Evolutionary conservation across 306 rosid genomes (phyloP).

Genomic region (Ammopiptanthus mongolicus): DNA sequence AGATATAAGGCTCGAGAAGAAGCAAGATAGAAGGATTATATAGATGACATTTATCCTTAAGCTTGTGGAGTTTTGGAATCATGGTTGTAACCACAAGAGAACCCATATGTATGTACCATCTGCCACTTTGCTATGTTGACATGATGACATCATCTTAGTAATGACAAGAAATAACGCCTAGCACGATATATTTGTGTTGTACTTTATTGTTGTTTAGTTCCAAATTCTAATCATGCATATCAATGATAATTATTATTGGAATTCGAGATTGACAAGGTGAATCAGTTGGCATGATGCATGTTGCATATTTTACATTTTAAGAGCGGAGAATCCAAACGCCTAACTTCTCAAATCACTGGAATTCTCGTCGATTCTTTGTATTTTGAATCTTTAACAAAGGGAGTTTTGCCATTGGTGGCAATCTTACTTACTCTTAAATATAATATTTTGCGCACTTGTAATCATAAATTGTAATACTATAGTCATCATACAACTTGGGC

Average conservation of each 20-base stretch:
- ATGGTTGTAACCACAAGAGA: background rate
- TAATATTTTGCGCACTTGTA: no score
- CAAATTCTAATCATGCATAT: background rate
- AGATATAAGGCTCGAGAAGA: background rate
- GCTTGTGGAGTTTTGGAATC: background rate
- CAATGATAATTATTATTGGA: background rate
- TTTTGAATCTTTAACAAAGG: background rate
- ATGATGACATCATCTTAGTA: background rate
- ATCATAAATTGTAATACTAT: no score
- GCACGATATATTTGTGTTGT: background rate
- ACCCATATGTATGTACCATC: background rate
- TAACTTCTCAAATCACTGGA: background rate
- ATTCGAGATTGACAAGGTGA: background rate
- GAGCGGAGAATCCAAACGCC: slow-evolving; percentile 22
- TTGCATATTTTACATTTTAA: background rate
- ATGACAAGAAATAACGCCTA: no score
- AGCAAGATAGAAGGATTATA: background rate
- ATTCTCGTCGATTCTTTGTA: slow-evolving; percentile 10
- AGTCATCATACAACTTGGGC: no score
- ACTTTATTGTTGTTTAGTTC: background rate
- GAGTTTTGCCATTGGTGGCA: background rate
- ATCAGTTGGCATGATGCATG: background rate
- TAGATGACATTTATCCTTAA: no score
- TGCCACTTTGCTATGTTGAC: background rate
- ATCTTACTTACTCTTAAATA: background rate